Conservation (phyloP, 2,329 filamentous ascomycete species). For the Stachybotrys chartarum region DNA sequence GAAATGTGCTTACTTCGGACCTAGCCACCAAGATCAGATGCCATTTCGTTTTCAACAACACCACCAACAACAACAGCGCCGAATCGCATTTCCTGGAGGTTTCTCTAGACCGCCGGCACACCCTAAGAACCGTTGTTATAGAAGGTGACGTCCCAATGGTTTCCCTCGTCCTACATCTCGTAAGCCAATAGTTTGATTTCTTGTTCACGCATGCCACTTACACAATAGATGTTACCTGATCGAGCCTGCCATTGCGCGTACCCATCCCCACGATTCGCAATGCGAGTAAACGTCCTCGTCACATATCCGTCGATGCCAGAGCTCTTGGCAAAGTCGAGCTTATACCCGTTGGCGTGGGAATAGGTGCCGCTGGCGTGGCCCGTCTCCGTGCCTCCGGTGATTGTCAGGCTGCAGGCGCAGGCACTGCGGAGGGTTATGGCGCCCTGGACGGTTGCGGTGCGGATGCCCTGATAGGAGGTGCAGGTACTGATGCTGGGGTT, state of each 20-base stretch:
- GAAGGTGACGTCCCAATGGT: constrained; percentile 13
- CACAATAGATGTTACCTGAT: constrained; percentile 16
- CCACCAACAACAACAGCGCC: no score
- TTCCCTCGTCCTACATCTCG: constrained; percentile 9
- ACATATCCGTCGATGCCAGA: constrained; percentile 11
- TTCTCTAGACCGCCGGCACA: background rate
- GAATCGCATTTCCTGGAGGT: no score
- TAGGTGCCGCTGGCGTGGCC: constrained; percentile 13
- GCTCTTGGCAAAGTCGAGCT: constrained; percentile 14
- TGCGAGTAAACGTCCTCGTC: constrained; percentile 11
- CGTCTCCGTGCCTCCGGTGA: constrained; percentile 16
- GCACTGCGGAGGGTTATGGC: constrained; percentile 16
- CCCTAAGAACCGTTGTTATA: background rate
- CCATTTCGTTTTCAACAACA: no score
- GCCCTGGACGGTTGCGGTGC: constrained; percentile 12
- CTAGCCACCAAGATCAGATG: no score
- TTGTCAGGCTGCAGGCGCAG: constrained; percentile 10
- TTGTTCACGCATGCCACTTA: constrained; percentile 7
- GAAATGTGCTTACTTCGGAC: no score
- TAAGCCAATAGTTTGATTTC: background rate
- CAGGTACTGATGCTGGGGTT: constrained; percentile 8
- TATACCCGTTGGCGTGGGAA: constrained; percentile 15
- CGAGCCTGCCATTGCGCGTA: constrained; percentile 14
- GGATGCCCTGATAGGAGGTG: constrained; percentile 16
- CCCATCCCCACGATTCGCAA: constrained; percentile 10